phyloP scores from a whole-genome alignment of 192 early-diverging fungal genomes.

The Coemansia sp. region DNA sequence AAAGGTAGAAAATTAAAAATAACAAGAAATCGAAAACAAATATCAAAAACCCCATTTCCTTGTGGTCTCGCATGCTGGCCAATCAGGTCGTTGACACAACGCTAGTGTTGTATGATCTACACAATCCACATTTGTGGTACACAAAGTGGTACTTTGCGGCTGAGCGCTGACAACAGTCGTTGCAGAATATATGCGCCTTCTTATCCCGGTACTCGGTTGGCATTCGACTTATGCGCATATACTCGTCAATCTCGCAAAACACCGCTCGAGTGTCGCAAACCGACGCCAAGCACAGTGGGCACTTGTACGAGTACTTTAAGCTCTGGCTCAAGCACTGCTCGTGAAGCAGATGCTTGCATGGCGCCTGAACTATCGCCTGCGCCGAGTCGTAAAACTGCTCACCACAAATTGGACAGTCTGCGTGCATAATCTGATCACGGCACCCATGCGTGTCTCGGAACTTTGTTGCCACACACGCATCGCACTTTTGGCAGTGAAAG shows the following conservation, averaged over 20 bases:
- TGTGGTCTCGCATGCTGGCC: background rate
- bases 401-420: conserved; percentile 95
- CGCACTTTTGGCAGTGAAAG: conserved; percentile 90
- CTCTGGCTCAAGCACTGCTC: conserved; percentile 79
- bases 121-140: conserved; percentile 90
- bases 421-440: conserved; percentile 86
- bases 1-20: conserved; percentile 1
- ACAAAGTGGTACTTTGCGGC: conserved; percentile 89
- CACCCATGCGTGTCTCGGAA: conserved; percentile 81
- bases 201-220: conserved; percentile 82
- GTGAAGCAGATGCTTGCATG: conserved; percentile 93
- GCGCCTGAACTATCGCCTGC: conserved; percentile 58
- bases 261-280: conserved; percentile 79
- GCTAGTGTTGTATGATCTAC: conserved; percentile 87
- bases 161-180: conserved; percentile 89
- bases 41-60: background rate
- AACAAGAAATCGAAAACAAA: background rate
- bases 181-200: conserved; percentile 80
- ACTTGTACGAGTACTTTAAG: conserved; percentile 89
- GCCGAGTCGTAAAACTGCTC: conserved; percentile 92
- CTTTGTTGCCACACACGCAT: conserved; percentile 81
- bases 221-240: conserved; percentile 82
- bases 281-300: conserved; percentile 92
- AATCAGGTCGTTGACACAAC: conserved; percentile 24
- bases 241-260: conserved; percentile 79